A percentile compares a stretch with the other conserved stretches of the same genome.
Evolutionary conservation across 352 stramenopile species (phyloP).

Genomic region (Globisporangium megalacanthum): DNA sequence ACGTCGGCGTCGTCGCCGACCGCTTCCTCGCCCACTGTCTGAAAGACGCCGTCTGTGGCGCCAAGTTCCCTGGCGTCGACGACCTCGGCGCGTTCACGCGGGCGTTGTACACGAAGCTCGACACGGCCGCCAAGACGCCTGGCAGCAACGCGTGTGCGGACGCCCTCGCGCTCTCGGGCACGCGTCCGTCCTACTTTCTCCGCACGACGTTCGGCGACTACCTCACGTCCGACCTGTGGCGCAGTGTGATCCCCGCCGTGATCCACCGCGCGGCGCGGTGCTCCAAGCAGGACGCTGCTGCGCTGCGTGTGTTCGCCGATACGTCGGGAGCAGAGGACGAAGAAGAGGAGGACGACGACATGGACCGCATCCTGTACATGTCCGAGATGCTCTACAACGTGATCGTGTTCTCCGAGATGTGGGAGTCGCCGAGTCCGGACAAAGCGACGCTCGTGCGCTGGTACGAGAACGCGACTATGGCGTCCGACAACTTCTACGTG

Average conservation of each 20-base stretch:
- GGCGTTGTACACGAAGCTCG: conserved; percentile 46
- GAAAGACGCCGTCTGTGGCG: conserved; percentile 51
- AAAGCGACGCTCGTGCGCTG: conserved; percentile 45
- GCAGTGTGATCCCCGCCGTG: conserved; percentile 42
- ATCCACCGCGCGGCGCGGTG: conserved; percentile 50
- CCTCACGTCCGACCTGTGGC: conserved; percentile 37
- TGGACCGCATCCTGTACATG: conserved; percentile 46
- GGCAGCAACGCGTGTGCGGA: conserved; percentile 46
- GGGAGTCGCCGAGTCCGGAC: conserved; percentile 47
- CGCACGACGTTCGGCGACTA: conserved; percentile 56
- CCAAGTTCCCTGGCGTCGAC: conserved; percentile 49
- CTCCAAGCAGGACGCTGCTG: conserved; percentile 25
- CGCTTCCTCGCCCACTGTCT: conserved; percentile 54
- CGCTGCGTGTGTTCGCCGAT: conserved; percentile 28
- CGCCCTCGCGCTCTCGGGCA: conserved; percentile 28
- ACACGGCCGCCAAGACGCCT: conserved; percentile 32
- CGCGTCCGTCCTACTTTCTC: conserved; percentile 62
- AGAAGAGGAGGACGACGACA: conserved; percentile 32
- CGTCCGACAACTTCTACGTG: conserved; percentile 60
- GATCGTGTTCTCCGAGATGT: conserved; percentile 80
- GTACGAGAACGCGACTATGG: conserved; percentile 59
- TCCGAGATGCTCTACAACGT: conserved; percentile 75
- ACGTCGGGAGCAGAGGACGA: conserved; percentile 13
- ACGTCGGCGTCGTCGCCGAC: conserved; percentile 53
- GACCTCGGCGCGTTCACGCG: conserved; percentile 45